Percentiles rank a stretch among this genome's conserved stretches.
Conservation (phyloP, 345 rosid species). For the Leavenworthia alabamica region DNA sequence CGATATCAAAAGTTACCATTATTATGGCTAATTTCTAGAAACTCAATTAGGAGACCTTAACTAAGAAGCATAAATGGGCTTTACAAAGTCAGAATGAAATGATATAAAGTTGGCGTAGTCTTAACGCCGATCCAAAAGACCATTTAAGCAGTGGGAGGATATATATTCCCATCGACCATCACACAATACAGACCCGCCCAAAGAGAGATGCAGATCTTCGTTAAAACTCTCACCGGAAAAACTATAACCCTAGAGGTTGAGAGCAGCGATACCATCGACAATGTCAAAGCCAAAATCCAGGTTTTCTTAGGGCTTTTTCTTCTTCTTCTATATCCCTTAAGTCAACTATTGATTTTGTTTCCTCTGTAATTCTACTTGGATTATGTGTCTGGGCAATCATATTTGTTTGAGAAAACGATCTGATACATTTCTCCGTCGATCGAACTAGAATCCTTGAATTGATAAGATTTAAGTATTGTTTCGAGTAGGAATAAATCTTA, state of each 20-base stretch:
- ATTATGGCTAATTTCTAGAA: background rate
- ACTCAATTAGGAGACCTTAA: background rate
- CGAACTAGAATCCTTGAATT: background rate
- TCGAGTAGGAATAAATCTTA: background rate
- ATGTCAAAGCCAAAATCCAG: constrained; percentile 57
- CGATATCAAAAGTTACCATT: background rate
- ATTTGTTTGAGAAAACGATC: background rate
- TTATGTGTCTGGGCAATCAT: background rate
- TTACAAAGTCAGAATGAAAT: background rate
- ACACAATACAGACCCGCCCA: background rate
- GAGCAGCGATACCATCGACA: constrained; percentile 51
- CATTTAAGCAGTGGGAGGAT: background rate
- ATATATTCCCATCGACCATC: background rate
- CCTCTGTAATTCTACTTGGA: background rate
- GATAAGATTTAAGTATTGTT: background rate
- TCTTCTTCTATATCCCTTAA: background rate
- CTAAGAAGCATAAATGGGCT: background rate
- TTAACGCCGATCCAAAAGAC: constrained; percentile 15
- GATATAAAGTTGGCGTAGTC: constrained; percentile 18
- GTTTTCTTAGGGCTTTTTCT: constrained; percentile 17
- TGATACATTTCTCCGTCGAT: background rate
- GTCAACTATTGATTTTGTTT: background rate
- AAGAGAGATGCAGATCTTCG: constrained; percentile 49
- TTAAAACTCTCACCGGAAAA: constrained; percentile 54
- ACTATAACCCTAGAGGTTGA: constrained; percentile 57